Conservation (phyloP, 192 early-diverging fungal genomes). For the Dissophora ornata region DNA sequence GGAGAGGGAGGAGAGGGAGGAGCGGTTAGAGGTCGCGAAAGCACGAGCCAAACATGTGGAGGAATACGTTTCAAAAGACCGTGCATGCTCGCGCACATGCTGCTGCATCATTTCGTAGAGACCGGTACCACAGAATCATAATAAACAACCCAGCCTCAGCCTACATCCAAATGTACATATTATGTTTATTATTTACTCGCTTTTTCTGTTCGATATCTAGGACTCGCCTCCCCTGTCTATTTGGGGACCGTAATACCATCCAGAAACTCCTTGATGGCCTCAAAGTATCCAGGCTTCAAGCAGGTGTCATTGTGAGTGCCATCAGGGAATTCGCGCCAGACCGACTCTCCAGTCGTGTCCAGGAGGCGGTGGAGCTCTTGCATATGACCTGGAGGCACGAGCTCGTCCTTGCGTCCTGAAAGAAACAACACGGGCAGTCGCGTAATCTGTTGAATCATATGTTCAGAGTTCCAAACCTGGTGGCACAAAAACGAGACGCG, state of each 20-base stretch:
- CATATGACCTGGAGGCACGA: constrained; percentile 94
- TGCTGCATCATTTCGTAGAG: constrained; percentile 34
- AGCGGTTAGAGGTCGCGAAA: constrained; percentile 30
- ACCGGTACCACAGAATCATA: not conserved
- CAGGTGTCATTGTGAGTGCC: constrained; percentile 96
- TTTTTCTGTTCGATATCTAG: too few species aligned
- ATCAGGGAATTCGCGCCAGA: constrained; percentile 75
- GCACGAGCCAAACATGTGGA: constrained; percentile 40
- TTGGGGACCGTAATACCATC: constrained; percentile 30
- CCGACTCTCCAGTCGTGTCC: constrained; percentile 55
- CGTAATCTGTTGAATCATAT: constrained; percentile 71
- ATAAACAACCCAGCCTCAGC: too few species aligned
- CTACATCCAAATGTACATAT: not conserved
- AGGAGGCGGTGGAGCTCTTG: constrained; percentile 72
- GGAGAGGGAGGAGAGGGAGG: constrained; percentile 29
- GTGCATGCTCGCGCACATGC: constrained; percentile 5
- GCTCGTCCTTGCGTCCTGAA: constrained; percentile 84
- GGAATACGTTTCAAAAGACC: constrained; percentile 17
- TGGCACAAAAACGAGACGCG: constrained; percentile 83
- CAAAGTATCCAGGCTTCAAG: constrained; percentile 88
- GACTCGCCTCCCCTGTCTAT: too few species aligned
- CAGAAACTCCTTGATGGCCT: constrained; percentile 70
- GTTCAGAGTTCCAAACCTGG: constrained; percentile 91
- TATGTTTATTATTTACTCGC: too few species aligned
- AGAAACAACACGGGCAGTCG: constrained; percentile 84